Evolutionary conservation across 768 basidiomycete genomes (phyloP).

Genomic region (Amanita jacksonii): DNA sequence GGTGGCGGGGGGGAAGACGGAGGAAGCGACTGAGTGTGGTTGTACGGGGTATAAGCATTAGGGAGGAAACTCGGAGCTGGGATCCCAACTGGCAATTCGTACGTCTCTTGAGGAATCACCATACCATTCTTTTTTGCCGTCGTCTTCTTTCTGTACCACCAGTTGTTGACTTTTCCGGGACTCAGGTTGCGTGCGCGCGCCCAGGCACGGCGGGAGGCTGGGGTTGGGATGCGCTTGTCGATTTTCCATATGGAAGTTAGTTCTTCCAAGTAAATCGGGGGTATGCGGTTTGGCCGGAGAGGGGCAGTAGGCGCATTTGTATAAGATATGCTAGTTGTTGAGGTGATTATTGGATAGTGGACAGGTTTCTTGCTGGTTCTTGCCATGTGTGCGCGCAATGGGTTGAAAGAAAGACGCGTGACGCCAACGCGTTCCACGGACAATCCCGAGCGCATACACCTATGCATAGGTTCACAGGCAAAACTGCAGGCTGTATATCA

Average conservation of each 20-base stretch:
- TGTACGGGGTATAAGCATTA: too few species aligned
- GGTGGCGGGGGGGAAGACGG: not conserved
- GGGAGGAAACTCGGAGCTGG: constrained; percentile 19
- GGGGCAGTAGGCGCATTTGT: not conserved
- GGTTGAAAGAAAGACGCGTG: too few species aligned
- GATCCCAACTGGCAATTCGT: constrained; percentile 27
- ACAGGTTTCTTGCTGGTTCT: not conserved
- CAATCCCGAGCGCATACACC: too few species aligned
- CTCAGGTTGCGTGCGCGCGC: constrained; percentile 27
- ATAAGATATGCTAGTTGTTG: not conserved
- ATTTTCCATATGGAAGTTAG: constrained; percentile 26
- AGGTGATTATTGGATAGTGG: not conserved
- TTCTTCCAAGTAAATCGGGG: constrained; percentile 18
- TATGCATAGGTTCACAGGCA: too few species aligned
- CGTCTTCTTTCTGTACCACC: constrained; percentile 28
- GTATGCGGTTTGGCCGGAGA: not conserved
- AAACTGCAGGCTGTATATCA: too few species aligned
- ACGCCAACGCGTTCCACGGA: too few species aligned
- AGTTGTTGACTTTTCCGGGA: constrained; percentile 24
- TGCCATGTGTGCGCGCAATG: too few species aligned
- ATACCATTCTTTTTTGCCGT: constrained; percentile 19
- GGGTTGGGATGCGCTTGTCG: constrained; percentile 28
- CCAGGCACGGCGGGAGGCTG: constrained; percentile 28
- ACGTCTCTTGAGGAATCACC: constrained; percentile 22
- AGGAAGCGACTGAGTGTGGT: not conserved